phyloP scores from a whole-genome alignment of 176 grass and related monocot genomes.

The Aechmea fasciata region DNA sequence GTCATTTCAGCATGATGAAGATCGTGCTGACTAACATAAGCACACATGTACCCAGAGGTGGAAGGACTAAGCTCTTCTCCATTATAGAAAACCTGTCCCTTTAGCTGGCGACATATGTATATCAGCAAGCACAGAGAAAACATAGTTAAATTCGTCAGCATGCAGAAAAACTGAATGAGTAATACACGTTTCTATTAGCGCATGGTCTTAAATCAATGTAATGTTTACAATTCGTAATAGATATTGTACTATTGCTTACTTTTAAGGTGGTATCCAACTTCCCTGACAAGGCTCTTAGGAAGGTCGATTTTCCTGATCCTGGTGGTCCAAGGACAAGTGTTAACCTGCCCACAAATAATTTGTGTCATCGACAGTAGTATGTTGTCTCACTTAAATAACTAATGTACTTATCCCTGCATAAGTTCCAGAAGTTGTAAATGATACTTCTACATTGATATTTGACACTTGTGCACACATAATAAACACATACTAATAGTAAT shows the following conservation, averaged over 20 bases:
- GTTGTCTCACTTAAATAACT: background rate
- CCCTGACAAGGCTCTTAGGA: slow-evolving; percentile 69
- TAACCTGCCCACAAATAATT: slow-evolving; percentile 46
- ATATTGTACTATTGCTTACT: slow-evolving; percentile 29
- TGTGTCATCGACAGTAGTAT: background rate
- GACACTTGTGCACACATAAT: background rate
- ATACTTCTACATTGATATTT: background rate
- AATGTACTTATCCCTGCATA: background rate
- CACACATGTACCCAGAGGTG: slow-evolving; percentile 41
- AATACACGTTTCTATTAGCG: too few relatives aligned
- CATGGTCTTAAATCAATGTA: background rate
- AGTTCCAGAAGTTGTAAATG: background rate
- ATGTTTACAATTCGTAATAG: background rate
- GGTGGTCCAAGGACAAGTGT: slow-evolving; percentile 92
- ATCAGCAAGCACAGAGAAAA: background rate
- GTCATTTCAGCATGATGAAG: slow-evolving; percentile 97
- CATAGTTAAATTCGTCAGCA: background rate
- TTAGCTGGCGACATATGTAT: slow-evolving; percentile 32
- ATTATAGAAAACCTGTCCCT: slow-evolving; percentile 58
- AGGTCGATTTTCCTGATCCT: slow-evolving; percentile 80
- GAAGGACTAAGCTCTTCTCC: slow-evolving; percentile 50
- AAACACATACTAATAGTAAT: too few relatives aligned
- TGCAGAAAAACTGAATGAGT: background rate
- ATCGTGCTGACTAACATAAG: slow-evolving; percentile 85
- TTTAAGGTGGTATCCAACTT: slow-evolving; percentile 52